These are phyloP conservation scores for Pythium aquatile DNA, from an alignment of 352 stramenopile genomes.

Conservation along the genomic window DNA sequence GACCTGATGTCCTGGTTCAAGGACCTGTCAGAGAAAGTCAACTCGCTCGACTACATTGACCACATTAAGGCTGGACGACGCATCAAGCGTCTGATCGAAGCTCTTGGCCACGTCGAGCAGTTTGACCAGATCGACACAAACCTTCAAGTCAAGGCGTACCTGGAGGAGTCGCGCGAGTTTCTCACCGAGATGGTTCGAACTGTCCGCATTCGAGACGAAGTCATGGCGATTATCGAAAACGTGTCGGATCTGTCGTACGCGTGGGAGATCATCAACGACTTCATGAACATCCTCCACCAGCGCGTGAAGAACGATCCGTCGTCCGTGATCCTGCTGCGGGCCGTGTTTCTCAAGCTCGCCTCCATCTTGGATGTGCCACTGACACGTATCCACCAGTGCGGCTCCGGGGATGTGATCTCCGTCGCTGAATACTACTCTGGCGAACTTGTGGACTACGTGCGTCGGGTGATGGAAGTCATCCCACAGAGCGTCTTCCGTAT, in stretches of 20 bases:
- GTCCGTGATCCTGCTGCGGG: slow-evolving; percentile 91
- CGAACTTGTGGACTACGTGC: slow-evolving; percentile 93
- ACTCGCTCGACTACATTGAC: slow-evolving; percentile 88
- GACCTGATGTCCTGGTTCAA: slow-evolving; percentile 93
- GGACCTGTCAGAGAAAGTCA: slow-evolving; percentile 88
- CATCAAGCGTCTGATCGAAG: slow-evolving; percentile 94
- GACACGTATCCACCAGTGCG: slow-evolving; percentile 91
- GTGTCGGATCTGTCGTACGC: slow-evolving; percentile 94
- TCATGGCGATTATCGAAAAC: slow-evolving; percentile 92
- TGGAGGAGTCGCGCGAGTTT: slow-evolving; percentile 90
- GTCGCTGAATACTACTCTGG: slow-evolving; percentile 94
- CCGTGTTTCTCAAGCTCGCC: slow-evolving; percentile 94
- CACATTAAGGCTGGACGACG: slow-evolving; percentile 92
- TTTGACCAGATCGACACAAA: slow-evolving; percentile 96
- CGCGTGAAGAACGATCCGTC: slow-evolving; percentile 91
- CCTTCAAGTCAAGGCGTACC: slow-evolving; percentile 93
- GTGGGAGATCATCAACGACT: slow-evolving; percentile 94
- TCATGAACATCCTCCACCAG: slow-evolving; percentile 93
- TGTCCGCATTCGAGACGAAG: slow-evolving; percentile 90
- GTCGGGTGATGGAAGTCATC: slow-evolving; percentile 94
- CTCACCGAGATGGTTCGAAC: slow-evolving; percentile 95
- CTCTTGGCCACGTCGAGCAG: slow-evolving; percentile 93
- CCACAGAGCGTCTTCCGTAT: slow-evolving; percentile 94
- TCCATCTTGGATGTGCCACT: slow-evolving; percentile 94
- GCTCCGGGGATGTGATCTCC: slow-evolving; percentile 90